Conservation (phyloP, 257 asterid species). For the Parsonsia alboflavescens region DNA sequence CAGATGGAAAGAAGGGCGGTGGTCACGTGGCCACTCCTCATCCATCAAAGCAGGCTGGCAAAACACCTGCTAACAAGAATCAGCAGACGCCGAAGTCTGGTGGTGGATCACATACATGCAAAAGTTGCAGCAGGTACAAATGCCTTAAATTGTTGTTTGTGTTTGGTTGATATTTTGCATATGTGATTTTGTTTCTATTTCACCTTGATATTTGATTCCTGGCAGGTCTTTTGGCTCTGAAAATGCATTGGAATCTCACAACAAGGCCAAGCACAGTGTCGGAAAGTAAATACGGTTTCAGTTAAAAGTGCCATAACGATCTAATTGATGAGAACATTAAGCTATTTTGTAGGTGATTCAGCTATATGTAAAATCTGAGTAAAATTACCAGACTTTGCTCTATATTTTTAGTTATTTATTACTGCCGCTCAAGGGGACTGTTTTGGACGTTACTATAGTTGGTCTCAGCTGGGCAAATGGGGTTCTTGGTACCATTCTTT, state of each 20-base stretch:
- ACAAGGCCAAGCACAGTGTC: conserved; percentile 66
- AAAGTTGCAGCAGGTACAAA: conserved; percentile 52
- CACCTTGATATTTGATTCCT: not conserved
- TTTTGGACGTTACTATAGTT: not conserved
- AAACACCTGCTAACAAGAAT: conserved; percentile 58
- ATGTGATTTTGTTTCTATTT: not conserved
- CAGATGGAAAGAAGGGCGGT: conserved; percentile 70
- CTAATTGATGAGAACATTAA: conserved; percentile 8
- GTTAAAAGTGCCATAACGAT: not conserved
- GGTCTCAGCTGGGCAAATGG: not conserved
- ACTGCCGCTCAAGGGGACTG: not conserved
- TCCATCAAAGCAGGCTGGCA: conserved; percentile 72
- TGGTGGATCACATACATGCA: conserved; percentile 48
- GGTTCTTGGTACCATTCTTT: not conserved
- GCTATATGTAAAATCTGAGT: conserved; percentile 11
- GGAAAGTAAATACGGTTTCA: conserved; percentile 24
- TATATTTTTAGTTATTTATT: not conserved
- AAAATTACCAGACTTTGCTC: conserved; percentile 11
- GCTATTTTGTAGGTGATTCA: conserved; percentile 15
- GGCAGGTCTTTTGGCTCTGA: conserved; percentile 55
- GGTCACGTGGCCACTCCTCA: conserved; percentile 90
- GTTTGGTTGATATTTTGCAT: not conserved
- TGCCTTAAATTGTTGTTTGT: not conserved
- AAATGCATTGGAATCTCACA: conserved; percentile 51
- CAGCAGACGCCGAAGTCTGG: conserved; percentile 60